A percentile compares a stretch with the other conserved stretches of the same genome.
Evolutionary conservation across 1,284 basidiomycete species (phyloP).

Genomic region (Moesziomyces globuligerus): DNA sequence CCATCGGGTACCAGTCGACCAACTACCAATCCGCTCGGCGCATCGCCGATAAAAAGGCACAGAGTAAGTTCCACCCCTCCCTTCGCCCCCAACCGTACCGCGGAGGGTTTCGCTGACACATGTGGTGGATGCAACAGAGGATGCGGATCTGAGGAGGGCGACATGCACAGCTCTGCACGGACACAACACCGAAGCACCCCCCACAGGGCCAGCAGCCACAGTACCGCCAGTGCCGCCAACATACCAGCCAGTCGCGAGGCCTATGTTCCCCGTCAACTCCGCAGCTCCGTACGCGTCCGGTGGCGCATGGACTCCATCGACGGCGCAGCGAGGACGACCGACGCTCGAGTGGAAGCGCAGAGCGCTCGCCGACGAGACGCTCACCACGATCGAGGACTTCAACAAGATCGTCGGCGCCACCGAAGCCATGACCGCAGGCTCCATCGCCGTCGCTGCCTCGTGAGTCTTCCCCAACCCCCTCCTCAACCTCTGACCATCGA

Average conservation of each 20-base stretch:
- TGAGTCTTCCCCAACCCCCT: slow-evolving; percentile 4
- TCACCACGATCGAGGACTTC: slow-evolving; percentile 38
- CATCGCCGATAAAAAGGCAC: slow-evolving; percentile 3
- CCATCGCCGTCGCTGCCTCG: slow-evolving; percentile 26
- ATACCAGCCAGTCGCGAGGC: no score
- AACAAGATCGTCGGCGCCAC: slow-evolving; percentile 40
- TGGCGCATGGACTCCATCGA: neutral
- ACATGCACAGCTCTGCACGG: slow-evolving; percentile 5
- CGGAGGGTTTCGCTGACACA: neutral
- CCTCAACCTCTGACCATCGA: neutral
- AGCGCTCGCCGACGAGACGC: slow-evolving; percentile 16
- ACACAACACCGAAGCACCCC: neutral
- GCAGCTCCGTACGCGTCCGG: no score
- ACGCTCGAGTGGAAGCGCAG: slow-evolving; percentile 6
- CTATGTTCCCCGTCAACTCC: neutral
- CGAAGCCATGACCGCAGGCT: slow-evolving; percentile 13
- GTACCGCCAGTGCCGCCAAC: neutral
- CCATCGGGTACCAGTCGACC: slow-evolving; percentile 28
- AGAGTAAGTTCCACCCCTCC: slow-evolving; percentile 10
- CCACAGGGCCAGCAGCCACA: neutral
- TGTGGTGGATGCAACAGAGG: slow-evolving; percentile 2
- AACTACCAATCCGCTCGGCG: slow-evolving; percentile 15
- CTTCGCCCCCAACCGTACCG: no score
- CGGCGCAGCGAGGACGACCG: neutral
- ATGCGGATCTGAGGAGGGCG: slow-evolving; percentile 3